A percentile compares a stretch with the other conserved stretches of the same genome.
Conservation (phyloP, 192 early-diverging fungal species). For the Spizellomyces punctatus region DNA sequence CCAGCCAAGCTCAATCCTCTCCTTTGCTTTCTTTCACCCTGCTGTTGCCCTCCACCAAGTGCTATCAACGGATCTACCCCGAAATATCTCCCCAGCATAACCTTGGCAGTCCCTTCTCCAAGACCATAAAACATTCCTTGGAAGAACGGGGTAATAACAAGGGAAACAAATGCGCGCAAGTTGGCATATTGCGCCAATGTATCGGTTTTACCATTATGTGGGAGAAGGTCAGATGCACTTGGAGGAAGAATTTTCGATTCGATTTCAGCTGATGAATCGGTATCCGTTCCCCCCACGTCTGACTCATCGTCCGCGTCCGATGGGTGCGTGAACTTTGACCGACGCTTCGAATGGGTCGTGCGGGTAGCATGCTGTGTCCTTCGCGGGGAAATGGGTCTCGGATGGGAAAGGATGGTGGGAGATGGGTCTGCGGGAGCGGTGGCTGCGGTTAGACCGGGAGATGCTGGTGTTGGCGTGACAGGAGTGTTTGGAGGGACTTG, state of each 20-base stretch:
- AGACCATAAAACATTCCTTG: constrained; percentile 59
- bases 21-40: background rate
- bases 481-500: constrained; percentile 6
- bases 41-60: constrained; percentile 26
- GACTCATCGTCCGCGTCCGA: constrained; percentile 2
- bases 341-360: background rate
- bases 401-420: background rate
- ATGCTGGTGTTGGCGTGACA: background rate
- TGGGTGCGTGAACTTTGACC: background rate
- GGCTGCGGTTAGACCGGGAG: background rate
- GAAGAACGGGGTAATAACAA: constrained; percentile 41
- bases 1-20: background rate
- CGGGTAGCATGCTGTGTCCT: background rate
- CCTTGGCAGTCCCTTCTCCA: constrained; percentile 52
- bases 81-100: constrained; percentile 46
- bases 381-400: background rate
- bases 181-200: constrained; percentile 5
- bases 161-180: constrained; percentile 20
- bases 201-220: background rate
- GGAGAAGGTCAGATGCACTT: background rate
- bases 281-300: background rate
- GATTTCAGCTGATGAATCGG: background rate
- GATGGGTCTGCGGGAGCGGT: background rate
- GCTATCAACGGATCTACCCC: constrained; percentile 46
- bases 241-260: background rate